Evolutionary conservation across 2,329 filamentous ascomycete genomes (phyloP).

Genomic region (Trichoderma sp.): DNA sequence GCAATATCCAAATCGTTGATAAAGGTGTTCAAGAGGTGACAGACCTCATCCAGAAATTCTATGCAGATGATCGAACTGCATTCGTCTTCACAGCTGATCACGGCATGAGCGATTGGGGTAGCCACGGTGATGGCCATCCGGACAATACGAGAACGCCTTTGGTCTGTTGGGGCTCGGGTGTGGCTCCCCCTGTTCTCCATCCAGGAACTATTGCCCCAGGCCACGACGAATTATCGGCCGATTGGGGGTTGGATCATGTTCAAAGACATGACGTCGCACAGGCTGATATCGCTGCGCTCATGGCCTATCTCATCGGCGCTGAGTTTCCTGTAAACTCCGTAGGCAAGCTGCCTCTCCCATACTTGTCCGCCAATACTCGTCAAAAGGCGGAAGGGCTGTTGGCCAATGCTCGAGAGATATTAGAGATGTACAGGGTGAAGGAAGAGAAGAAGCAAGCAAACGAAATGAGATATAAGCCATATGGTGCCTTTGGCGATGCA

Average conservation of each 20-base stretch:
- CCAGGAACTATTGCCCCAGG: slow-evolving; percentile 65
- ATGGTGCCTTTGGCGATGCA: slow-evolving; percentile 65
- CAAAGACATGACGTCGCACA: slow-evolving; percentile 89
- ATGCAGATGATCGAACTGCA: slow-evolving; percentile 79
- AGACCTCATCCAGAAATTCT: slow-evolving; percentile 81
- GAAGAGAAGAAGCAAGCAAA: slow-evolving; percentile 78
- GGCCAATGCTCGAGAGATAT: slow-evolving; percentile 79
- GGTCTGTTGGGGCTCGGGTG: slow-evolving; percentile 89
- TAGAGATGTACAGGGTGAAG: slow-evolving; percentile 97
- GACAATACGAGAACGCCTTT: slow-evolving; percentile 95
- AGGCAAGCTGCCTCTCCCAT: slow-evolving; percentile 84
- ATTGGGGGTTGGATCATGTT: slow-evolving; percentile 82
- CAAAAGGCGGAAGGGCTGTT: slow-evolving; percentile 84
- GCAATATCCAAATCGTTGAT: slow-evolving; percentile 94
- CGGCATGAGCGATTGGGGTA: slow-evolving; percentile 99
- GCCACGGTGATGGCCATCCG: slow-evolving; percentile 95
- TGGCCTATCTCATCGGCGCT: slow-evolving; percentile 86
- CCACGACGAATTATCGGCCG: slow-evolving; percentile 87
- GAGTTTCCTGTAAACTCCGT: slow-evolving; percentile 97
- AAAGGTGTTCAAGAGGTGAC: slow-evolving; percentile 84
- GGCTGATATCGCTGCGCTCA: slow-evolving; percentile 90
- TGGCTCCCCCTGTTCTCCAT: slow-evolving; percentile 70
- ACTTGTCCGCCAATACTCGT: slow-evolving; percentile 67
- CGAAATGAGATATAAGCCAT: slow-evolving; percentile 77
- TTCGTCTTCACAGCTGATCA: slow-evolving; percentile 98